Evolutionary conservation across 2,329 filamentous ascomycete genomes (phyloP), one percentile per base, ranked within the genome.

Genomic region (Knufia petricola): DNA sequence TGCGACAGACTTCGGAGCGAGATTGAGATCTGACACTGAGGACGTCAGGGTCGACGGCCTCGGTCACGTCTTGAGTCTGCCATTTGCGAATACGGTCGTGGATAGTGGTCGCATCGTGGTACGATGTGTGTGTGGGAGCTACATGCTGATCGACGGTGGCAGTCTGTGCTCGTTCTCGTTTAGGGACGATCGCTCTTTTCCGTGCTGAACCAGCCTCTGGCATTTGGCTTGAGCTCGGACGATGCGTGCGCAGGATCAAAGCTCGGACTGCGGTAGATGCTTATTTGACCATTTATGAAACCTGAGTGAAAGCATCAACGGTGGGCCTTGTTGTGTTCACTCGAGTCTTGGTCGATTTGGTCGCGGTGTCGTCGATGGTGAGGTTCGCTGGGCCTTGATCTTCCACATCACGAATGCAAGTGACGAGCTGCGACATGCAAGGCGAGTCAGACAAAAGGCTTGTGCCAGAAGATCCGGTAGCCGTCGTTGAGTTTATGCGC

Each of bases 51-150:
- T 51, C 54, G 21, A 51, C 40, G 10, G 55, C 55, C 26, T 50
- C 50, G 23, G 77, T 76, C 28, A 82, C 84, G 60, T 84, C 87
- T 56, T 82, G 73, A 61, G 83, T 83, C 65, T 95, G 87, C 88
- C 88, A 95, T 66, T 82, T 77, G 58, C 82, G 83, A 46, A 95
- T 85, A 59, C 88, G 81, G 56, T 86, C 84, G 53, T 78, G 78
- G 41, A 94, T 84, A n/a, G 84, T 60, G 70, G 77, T 66, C 70
- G 81, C 57, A 79, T 72, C 65, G 70, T 79, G 62, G 66, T 74
- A 46, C 75, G 77, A 77, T 56, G 80, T 70, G 46, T 75, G 75
- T 17, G 61, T 60, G 3, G 49, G 37, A 3, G 48, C 48, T 54
- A 55, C 54, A 55, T 55, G 34, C 40, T 52, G 50, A 48, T 20